Evolutionary conservation across 352 stramenopile species (phyloP), one percentile per base, ranked within the genome.

Genomic region (Pelagophyceae sp.): DNA sequence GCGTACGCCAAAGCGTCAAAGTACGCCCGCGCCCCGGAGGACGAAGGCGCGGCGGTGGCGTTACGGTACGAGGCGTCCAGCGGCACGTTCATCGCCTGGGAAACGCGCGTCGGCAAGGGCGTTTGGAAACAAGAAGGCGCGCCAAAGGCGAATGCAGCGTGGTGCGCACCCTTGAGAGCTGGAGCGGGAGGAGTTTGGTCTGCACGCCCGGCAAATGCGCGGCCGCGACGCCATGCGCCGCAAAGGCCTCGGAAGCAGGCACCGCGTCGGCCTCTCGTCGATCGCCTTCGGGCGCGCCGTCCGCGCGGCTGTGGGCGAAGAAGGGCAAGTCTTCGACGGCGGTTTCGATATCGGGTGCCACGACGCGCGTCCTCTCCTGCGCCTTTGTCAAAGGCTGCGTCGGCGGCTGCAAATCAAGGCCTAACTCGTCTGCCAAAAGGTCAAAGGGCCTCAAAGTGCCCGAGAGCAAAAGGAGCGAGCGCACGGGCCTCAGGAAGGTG

Each of bases 391-490:
- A n/a, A n/a, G 32, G 58, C 5, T 6, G 23, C 17, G 5, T 6
- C 58, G 58, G 58, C 58, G 58, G 58, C 23, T 19, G 29, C 35
- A 74, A 37, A 23, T 74, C 67, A 1, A 74, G 3, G 35, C 67
- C 67, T 0, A 74, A 37, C 38, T 74, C 67, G 33, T 58, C 20
- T 0, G 67, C 67, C 35, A 74, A 37, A 2, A 74, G 67, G 38
- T 74, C 67, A 31, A 51, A 74, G 35, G 67, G 67, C 67, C 67
- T 33, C 15, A 74, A 37, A 11, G 67, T 74, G 35, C 67, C 67
- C 15, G 67, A 74, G 20, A 74, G 67, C 35, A 74, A 11, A 23
- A 74, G 33, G 2, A 74, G 33, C 2, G 33, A 54, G 23, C 67
- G 67, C 35, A 23, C 33, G 35, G 67, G 67, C 38, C 38, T 11